Conservation (phyloP, 257 asterid species). For the Solanum sitiens region DNA sequence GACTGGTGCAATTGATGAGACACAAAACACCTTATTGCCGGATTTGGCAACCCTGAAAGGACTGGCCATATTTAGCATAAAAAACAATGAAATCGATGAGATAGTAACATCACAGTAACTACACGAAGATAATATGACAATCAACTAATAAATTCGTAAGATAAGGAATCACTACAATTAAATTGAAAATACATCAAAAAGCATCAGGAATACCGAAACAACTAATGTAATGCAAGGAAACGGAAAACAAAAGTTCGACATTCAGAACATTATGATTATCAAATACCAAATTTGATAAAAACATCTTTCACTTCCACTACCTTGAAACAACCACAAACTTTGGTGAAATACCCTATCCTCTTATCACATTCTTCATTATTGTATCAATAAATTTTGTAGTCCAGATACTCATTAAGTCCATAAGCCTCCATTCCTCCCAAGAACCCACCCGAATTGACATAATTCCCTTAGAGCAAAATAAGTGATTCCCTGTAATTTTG, state of each 20-base stretch:
- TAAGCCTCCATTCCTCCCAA: neutral
- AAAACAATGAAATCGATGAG: neutral
- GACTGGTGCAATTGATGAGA: neutral
- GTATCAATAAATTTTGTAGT: neutral
- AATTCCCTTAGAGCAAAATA: too few relatives aligned
- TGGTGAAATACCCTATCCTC: neutral
- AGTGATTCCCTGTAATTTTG: too few relatives aligned
- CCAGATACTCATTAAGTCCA: neutral
- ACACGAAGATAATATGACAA: neutral
- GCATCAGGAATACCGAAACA: neutral
- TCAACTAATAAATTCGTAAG: neutral
- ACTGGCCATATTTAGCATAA: neutral
- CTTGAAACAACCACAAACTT: neutral
- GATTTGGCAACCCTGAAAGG: neutral
- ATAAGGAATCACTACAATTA: neutral
- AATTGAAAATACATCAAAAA: neutral
- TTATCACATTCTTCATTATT: neutral
- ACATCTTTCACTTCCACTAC: neutral
- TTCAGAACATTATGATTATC: neutral
- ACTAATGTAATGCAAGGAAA: neutral
- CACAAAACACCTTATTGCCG: neutral
- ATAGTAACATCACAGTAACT: neutral
- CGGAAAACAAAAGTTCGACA: neutral
- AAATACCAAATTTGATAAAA: neutral
- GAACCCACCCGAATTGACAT: too few relatives aligned